Conservation (phyloP, 2,329 filamentous ascomycete genomes). For the Paraphoma sp. region DNA sequence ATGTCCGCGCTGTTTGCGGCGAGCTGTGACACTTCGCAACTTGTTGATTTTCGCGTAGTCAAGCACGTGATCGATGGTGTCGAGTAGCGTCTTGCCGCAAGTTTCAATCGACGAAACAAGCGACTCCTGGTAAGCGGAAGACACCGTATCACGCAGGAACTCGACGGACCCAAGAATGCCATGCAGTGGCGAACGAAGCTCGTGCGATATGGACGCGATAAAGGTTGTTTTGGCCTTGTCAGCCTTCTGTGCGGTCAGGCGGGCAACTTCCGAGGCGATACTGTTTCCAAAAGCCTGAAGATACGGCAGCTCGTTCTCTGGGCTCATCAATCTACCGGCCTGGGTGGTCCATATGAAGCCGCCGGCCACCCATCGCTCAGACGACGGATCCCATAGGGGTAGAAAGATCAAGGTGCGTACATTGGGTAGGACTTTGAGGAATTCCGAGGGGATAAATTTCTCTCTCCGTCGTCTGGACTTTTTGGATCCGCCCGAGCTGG, state of each 20-base stretch:
- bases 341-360: conserved; percentile 43
- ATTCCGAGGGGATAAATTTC: conserved; percentile 40
- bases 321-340: conserved; percentile 37
- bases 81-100: conserved; percentile 48
- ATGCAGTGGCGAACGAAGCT: conserved; percentile 65
- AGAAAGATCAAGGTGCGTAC: conserved; percentile 46
- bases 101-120: conserved; percentile 43
- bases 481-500: conserved; percentile 3
- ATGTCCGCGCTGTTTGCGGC: conserved; percentile 21
- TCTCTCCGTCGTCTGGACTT: conserved; percentile 32
- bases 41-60: conserved; percentile 48
- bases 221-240: conserved; percentile 50
- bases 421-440: conserved; percentile 39
- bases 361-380: conserved; percentile 41
- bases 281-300: conserved; percentile 44
- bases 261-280: conserved; percentile 42
- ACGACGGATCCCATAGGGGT: conserved; percentile 45
- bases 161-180: conserved; percentile 60
- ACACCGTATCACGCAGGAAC: conserved; percentile 39
- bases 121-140: conserved; percentile 49
- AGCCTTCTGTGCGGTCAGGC: conserved; percentile 37
- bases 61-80: conserved; percentile 50
- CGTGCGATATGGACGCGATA: conserved; percentile 51
- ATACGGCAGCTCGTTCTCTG: conserved; percentile 41
- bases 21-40: conserved; percentile 28